These are phyloP conservation scores for Boletus tylopilopsis DNA, from an alignment of 768 basidiomycete species.

Conservation along the genomic window DNA sequence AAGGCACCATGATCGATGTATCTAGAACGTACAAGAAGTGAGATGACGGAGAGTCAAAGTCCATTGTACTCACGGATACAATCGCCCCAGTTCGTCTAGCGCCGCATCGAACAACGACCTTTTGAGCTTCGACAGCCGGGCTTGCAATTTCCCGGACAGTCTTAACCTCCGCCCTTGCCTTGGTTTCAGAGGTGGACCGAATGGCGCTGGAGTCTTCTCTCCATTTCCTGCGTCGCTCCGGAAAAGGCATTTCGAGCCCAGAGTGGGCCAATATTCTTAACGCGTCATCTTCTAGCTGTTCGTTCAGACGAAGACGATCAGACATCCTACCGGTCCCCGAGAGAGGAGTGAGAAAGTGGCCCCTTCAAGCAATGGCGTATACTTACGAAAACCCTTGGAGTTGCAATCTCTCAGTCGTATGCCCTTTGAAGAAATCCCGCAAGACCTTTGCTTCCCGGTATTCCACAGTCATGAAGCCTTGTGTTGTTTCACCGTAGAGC, in stretches of 20 bases:
- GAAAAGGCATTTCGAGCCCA: constrained; percentile 30
- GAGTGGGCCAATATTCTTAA: constrained; percentile 24
- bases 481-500: constrained; percentile 37
- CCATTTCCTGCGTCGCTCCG: constrained; percentile 21
- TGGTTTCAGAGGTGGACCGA: background rate
- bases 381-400: constrained; percentile 22
- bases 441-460: constrained; percentile 13
- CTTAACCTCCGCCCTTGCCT: background rate
- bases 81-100: constrained; percentile 16
- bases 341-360: background rate
- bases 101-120: constrained; percentile 24
- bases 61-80: constrained; percentile 27
- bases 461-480: constrained; percentile 39
- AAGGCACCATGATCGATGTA: constrained; percentile 16
- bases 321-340: constrained; percentile 14
- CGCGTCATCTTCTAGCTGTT: constrained; percentile 23
- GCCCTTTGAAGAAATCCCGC: background rate
- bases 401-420: constrained; percentile 1
- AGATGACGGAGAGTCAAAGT: background rate
- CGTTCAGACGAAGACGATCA: constrained; percentile 22
- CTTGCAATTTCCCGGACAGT: background rate
- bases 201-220: constrained; percentile 8
- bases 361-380: background rate
- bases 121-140: constrained; percentile 4
- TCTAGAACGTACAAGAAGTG: background rate